Percentiles rank a stretch among this genome's conserved stretches.
Evolutionary conservation across 306 rosid genomes (phyloP).

Genomic region (Vicia villosa): DNA sequence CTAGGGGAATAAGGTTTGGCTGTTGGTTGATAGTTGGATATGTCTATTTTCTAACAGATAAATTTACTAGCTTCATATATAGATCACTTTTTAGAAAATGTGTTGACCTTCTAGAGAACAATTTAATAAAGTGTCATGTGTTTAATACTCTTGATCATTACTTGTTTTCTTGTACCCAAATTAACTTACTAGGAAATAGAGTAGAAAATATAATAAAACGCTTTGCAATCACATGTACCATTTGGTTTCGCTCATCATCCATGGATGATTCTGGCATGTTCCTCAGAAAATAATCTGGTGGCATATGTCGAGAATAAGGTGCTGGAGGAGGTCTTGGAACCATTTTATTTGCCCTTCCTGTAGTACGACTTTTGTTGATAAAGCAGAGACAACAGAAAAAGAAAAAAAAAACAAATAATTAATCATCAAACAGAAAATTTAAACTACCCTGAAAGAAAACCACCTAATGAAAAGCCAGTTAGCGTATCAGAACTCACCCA

Average conservation of each 20-base stretch:
- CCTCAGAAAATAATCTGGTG: slow-evolving; percentile 43
- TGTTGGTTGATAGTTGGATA: not conserved
- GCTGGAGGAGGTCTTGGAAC: slow-evolving; percentile 77
- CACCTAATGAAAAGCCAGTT: not conserved
- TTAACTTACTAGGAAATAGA: slow-evolving; percentile 3
- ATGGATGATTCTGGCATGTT: slow-evolving; percentile 29
- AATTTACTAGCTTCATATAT: not conserved
- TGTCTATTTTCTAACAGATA: not conserved
- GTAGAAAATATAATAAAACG: not conserved
- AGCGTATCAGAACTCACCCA: slow-evolving; percentile 52
- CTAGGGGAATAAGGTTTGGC: not conserved
- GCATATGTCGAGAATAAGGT: slow-evolving; percentile 47
- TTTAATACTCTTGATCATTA: not conserved
- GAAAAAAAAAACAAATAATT: not conserved
- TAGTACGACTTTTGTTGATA: slow-evolving; percentile 49
- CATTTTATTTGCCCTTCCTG: slow-evolving; percentile 61
- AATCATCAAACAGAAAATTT: slow-evolving; percentile 8
- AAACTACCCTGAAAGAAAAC: slow-evolving; percentile 22
- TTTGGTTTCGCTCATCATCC: slow-evolving; percentile 51
- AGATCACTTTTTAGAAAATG: not conserved
- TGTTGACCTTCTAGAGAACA: not conserved
- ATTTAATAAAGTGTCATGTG: not conserved
- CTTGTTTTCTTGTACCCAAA: slow-evolving; percentile 3
- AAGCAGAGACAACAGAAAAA: not conserved
- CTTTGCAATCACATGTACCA: slow-evolving; percentile 42